Base-by-base conservation (phyloP, 2,329 filamentous ascomycete species). In the Thermomyces lanuginosus region DNA sequence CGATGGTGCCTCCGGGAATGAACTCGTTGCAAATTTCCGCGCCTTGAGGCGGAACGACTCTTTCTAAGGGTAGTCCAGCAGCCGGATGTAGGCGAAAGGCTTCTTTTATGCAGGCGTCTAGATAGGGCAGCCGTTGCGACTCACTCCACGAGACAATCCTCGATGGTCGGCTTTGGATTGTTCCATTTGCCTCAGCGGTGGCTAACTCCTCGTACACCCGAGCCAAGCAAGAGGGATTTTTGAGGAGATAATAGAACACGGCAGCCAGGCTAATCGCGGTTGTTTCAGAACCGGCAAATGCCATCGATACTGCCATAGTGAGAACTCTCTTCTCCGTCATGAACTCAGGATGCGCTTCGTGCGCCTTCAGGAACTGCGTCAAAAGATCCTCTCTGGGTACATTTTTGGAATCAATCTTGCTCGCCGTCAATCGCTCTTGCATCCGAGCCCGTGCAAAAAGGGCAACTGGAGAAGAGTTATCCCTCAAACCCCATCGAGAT, bases 51-150 rank as follows among this genome's bases (percentile, higher is more conserved):
- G 79, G 79, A 0, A 80, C 75, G 23, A 84, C 59, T 33, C 80
- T 66, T 49, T 86, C 79, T 22, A 86, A 59, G 0, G 74, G 71
- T 4, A 84, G 55, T 0, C 77, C 79, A 0, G 75, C 65, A 0
- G 78, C 76, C 0, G 80, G 79, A 45, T 84, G 76, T 39, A 82
- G 46, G 8, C 78, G 69, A 56, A 84, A 79, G 4, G 74, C 69
- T 48, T 89, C 80, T 15, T 32, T 32, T 6, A 28, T 28, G n/a
- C 25, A 28, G 12, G 29, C 29, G 8, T 32, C 25, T 2, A 89
- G 69, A 46, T 84, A 89, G 0, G 70, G 69, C 2, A 89, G 61
- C 29, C 65, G 67, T 46, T 80, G 75, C 25, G 63, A 64, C 49
- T 83, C 73, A 18, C 67, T 45, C 68, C 75, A 81, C 2, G 70